Conservation (phyloP, 768 basidiomycete species). For the Tremella yokohamensis region DNA sequence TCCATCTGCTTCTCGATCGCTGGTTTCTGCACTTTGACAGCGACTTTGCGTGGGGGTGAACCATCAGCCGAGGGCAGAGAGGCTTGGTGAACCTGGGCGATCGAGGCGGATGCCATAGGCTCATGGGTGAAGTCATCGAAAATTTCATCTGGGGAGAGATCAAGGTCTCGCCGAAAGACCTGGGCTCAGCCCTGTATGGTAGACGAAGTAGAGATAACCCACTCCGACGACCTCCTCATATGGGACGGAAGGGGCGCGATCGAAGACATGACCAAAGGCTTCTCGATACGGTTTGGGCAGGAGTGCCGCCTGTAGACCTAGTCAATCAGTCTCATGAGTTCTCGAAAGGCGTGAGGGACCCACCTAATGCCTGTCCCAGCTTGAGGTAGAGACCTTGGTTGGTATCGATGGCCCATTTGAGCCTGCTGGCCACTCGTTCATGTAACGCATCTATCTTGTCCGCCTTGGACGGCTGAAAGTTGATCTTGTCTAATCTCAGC, state of each 20-base stretch:
- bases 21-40: conserved; percentile 88
- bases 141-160: conserved; percentile 65
- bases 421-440: conserved; percentile 72
- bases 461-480: conserved; percentile 67
- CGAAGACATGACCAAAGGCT: conserved; percentile 78
- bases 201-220: conserved; percentile 8
- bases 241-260: conserved; percentile 80
- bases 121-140: conserved; percentile 74
- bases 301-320: conserved; percentile 79
- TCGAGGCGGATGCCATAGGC: conserved; percentile 80
- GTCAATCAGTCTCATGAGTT: conserved; percentile 26
- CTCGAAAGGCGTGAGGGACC: conserved; percentile 1
- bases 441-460: conserved; percentile 76
- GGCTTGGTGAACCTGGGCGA: conserved; percentile 88
- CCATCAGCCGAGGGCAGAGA: conserved; percentile 51
- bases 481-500: conserved; percentile 71
- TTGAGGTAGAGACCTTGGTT: conserved; percentile 62
- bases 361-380: conserved; percentile 45
- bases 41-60: conserved; percentile 61
- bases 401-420: conserved; percentile 69
- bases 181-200: conserved; percentile 2
- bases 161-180: conserved; percentile 56
- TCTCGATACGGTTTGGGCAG: conserved; percentile 77
- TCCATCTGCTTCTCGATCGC: conserved; percentile 80
- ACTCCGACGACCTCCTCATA: conserved; percentile 67